Conservation (phyloP, 441 rosid genomes). For the Bruguiera hainesii region DNA sequence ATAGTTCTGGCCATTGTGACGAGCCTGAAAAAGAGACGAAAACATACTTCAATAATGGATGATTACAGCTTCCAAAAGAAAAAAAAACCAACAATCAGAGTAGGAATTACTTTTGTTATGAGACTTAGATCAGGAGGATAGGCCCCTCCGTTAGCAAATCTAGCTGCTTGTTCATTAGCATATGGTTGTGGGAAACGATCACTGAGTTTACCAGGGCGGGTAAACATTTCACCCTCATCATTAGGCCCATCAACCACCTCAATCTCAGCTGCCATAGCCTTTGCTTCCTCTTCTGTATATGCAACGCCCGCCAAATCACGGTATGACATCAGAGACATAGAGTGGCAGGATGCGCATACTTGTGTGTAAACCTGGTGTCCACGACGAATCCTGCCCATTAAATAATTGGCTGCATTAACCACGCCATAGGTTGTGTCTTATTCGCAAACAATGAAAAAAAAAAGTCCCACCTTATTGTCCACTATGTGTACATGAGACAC, state of each 20-base stretch:
- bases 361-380: constrained; percentile 99
- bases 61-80: constrained; percentile 9
- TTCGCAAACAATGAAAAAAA: neutral
- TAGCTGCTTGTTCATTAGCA: constrained; percentile 90
- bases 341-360: constrained; percentile 99
- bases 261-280: constrained; percentile 99
- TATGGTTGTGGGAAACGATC: constrained; percentile 97
- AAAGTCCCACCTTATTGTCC: no score
- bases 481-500: no score
- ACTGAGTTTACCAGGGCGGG: constrained; percentile 98
- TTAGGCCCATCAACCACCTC: constrained; percentile 99
- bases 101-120: constrained; percentile 72
- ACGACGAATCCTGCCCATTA: constrained; percentile 83
- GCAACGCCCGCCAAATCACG: constrained; percentile 99
- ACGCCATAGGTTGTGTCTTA: neutral
- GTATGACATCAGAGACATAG: constrained; percentile 93
- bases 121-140: constrained; percentile 99
- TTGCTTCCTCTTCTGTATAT: constrained; percentile 95
- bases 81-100: neutral
- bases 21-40: constrained; percentile 60
- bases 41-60: constrained; percentile 11
- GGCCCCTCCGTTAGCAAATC: constrained; percentile 99
- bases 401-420: constrained; percentile 21
- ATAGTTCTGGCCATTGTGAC: constrained; percentile 97
- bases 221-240: constrained; percentile 99